Evolutionary conservation across 1,139 yeast species (phyloP).

Genomic region (Suhomyces maxii): DNA sequence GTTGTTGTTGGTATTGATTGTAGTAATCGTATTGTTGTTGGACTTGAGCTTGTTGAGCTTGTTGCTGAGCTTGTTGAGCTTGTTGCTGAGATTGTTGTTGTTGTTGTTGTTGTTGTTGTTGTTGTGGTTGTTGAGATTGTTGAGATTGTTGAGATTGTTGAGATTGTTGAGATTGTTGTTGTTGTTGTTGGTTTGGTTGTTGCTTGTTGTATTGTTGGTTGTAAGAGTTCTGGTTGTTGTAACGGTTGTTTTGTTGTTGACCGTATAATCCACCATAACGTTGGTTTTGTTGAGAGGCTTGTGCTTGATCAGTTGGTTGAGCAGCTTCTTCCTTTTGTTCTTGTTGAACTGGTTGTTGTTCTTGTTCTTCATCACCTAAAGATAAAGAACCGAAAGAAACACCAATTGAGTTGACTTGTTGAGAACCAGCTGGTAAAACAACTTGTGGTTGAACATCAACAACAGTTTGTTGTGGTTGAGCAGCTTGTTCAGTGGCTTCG

Average conservation of each 20-base stretch:
- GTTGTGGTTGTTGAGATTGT: constrained; percentile 16
- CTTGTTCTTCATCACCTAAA: constrained; percentile 45
- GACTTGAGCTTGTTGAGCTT: constrained; percentile 18
- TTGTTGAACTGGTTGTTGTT: constrained; percentile 17
- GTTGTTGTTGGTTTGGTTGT: constrained; percentile 25
- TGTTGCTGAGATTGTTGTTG: constrained; percentile 15
- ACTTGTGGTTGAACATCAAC: constrained; percentile 50
- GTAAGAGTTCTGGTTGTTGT: constrained; percentile 9
- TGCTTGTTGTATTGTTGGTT: constrained; percentile 15
- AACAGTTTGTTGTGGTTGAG: constrained; percentile 13
- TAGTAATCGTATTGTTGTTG: constrained; percentile 33
- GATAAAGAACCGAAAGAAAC: constrained; percentile 70
- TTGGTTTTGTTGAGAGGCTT: constrained; percentile 15
- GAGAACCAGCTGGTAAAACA: constrained; percentile 58
- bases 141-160: constrained; percentile 11
- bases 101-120: constrained; percentile 13
- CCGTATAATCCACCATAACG: constrained; percentile 19
- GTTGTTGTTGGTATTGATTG: constrained; percentile 41
- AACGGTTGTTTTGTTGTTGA: constrained; percentile 10
- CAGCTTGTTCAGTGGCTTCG: constrained; percentile 16
- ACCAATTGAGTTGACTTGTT: constrained; percentile 57
- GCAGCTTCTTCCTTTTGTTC: constrained; percentile 15
- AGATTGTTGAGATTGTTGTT: constrained; percentile 17
- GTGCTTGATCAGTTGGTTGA: constrained; percentile 10
- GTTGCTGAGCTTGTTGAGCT: constrained; percentile 20